Conservation (phyloP, 495 filamentous ascomycete genomes). For the Chaetomium tenue region DNA sequence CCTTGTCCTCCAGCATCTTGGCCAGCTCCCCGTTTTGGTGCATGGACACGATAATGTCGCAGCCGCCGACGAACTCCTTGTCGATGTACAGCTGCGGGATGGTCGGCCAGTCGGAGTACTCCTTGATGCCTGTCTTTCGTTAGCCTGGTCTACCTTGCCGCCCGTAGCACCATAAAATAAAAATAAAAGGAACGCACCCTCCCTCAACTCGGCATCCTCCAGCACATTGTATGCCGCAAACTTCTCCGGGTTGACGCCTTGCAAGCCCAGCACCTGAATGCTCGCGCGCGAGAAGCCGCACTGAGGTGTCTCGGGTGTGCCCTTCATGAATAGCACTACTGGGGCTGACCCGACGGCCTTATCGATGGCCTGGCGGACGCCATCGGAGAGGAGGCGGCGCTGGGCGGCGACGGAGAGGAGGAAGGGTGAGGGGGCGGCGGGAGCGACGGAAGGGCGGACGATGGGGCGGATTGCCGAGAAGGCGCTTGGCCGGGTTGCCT, state of each 20-base stretch:
- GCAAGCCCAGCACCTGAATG: constrained; percentile 89
- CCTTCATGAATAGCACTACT: constrained; percentile 98
- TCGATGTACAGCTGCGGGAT: constrained; percentile 95
- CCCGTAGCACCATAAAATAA: background rate
- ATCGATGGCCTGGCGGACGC: constrained; percentile 77
- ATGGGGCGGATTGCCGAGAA: constrained; percentile 11
- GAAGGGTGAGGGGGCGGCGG: constrained; percentile 32
- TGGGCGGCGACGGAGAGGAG: constrained; percentile 36
- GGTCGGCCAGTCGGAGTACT: constrained; percentile 98
- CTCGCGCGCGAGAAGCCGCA: constrained; percentile 95
- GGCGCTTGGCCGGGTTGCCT: constrained; percentile 15
- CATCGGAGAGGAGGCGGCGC: constrained; percentile 68
- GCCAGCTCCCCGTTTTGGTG: constrained; percentile 94
- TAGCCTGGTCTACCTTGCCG: background rate
- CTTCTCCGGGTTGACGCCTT: constrained; percentile 94
- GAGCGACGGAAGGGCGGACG: background rate
- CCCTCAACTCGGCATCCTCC: constrained; percentile 80
- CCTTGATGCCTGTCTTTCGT: constrained; percentile 75
- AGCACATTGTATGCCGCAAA: constrained; percentile 96
- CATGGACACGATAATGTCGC: constrained; percentile 96
- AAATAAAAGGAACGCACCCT: constrained; percentile 58
- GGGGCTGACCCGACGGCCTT: constrained; percentile 80
- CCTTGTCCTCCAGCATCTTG: constrained; percentile 86
- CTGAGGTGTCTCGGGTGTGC: constrained; percentile 94
- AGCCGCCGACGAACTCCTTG: constrained; percentile 94